Conservation (phyloP, 352 stramenopile species). For the Globisporangium viniferum region DNA sequence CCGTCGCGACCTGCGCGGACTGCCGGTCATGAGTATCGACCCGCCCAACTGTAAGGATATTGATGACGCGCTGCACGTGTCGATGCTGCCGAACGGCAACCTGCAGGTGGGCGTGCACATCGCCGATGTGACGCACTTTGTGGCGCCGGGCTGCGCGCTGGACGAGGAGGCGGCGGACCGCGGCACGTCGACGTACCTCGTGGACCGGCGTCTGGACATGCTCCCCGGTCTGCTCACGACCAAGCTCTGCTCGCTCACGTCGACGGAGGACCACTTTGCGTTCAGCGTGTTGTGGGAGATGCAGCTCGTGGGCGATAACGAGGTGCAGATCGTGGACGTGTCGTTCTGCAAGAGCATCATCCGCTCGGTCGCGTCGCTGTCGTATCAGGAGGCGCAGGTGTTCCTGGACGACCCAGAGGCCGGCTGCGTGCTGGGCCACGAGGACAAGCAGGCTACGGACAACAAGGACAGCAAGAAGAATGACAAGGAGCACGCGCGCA, state of each 20-base stretch:
- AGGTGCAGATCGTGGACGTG: constrained; percentile 92
- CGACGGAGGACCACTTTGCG: constrained; percentile 73
- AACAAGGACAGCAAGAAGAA: constrained; percentile 26
- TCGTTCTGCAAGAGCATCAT: constrained; percentile 99
- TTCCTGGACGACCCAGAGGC: constrained; percentile 90
- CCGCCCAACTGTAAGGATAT: constrained; percentile 95
- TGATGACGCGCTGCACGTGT: constrained; percentile 97
- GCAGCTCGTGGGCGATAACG: constrained; percentile 50
- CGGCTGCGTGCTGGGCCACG: constrained; percentile 38
- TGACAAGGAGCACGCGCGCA: constrained; percentile 33
- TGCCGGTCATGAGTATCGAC: constrained; percentile 93
- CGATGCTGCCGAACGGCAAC: constrained; percentile 90
- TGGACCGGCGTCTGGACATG: constrained; percentile 99
- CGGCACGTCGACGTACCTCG: constrained; percentile 96
- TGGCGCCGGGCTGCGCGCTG: constrained; percentile 90
- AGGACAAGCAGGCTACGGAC: neutral
- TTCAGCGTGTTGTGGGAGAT: constrained; percentile 83
- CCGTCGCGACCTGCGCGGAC: constrained; percentile 88
- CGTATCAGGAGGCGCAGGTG: constrained; percentile 97
- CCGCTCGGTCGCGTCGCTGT: constrained; percentile 93
- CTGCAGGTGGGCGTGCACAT: constrained; percentile 97
- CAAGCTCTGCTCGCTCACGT: constrained; percentile 95
- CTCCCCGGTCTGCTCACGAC: constrained; percentile 96
- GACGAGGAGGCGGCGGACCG: constrained; percentile 93
- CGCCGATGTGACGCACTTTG: constrained; percentile 99